Evolutionary conservation across 2,329 filamentous ascomycete species (phyloP), one percentile per base, ranked within the genome.

Genomic region (Penicillium sp.): DNA sequence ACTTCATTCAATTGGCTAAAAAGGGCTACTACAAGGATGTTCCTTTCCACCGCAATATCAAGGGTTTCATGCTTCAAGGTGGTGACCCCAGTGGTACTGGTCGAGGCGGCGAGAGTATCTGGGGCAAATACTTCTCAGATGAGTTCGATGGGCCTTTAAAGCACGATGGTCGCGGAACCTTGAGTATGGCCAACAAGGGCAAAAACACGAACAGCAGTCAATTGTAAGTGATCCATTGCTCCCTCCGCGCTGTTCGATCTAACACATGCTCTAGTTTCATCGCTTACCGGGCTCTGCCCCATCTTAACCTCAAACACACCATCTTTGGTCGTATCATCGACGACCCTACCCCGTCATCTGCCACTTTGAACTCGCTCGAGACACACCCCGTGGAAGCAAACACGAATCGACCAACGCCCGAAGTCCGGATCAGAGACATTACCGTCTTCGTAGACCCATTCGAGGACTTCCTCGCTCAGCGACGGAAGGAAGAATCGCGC

Each of bases 181-280:
- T 95, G 24, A 92, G 88, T 62, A 99, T 99, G 94, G 94, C 94
- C 39, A 99, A 99, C 75, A 99, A 99, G 71, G 94, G 94, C 54
- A 97, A 97, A 69, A 93, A 97, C 69, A 97, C 93, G 21, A 99
- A 99, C 75, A 94, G 90, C 8, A 90, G 86, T 63, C 94, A 99
- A 73, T 99, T 88, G 75, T 78, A 58, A 69, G 75, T 70, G 27
- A 8, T 8, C 13, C n/a, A 31, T 13, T 9, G 13, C 11, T 38
- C 9, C 5, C 21, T 6, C 6, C 14, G 8, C 4, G 11, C 24
- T 29, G 29, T 13, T 21, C 7, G 16, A 31, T 38, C 56, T 59
- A 38, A 57, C 47, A 5, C 36, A 10, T 32, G 18, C n/a, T 44
- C 45, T 56, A 78, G 75, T 73, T 99, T 97, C 79, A 89, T 99